A percentile compares a stretch with the other conserved stretches of the same genome.
phyloP scores from a whole-genome alignment of 148 eudicot species.

The Chenopodium suecicum region DNA sequence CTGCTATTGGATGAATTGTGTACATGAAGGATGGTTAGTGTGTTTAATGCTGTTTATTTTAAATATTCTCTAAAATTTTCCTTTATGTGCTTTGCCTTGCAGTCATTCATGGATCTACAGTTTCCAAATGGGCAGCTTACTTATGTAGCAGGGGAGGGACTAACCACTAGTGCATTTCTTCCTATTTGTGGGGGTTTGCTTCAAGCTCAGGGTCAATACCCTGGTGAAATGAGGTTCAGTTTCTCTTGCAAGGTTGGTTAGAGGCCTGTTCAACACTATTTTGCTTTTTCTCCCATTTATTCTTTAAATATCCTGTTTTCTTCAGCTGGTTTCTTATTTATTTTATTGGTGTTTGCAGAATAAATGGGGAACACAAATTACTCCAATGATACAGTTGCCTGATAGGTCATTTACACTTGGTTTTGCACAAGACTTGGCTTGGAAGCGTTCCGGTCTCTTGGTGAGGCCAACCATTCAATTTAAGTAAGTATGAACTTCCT shows the following conservation, averaged over 20 bases:
- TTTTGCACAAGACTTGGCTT: constrained; percentile 76
- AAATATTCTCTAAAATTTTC: constrained; percentile 22
- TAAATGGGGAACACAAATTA: constrained; percentile 82
- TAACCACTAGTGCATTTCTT: constrained; percentile 84
- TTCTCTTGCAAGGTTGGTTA: constrained; percentile 84
- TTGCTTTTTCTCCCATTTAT: neutral
- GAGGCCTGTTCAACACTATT: neutral
- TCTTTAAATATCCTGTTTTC: neutral
- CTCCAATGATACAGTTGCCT: constrained; percentile 86
- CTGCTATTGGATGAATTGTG: neutral
- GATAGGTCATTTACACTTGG: constrained; percentile 72
- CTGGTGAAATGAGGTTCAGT: constrained; percentile 93
- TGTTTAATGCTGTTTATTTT: neutral
- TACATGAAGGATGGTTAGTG: neutral
- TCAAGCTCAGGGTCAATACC: constrained; percentile 99
- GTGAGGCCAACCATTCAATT: constrained; percentile 82
- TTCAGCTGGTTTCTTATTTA: constrained; percentile 4
- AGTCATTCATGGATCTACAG: constrained; percentile 98
- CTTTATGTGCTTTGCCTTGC: constrained; percentile 26
- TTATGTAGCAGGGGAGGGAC: constrained; percentile 89
- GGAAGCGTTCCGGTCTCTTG: constrained; percentile 91
- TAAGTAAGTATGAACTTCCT: constrained; percentile 40
- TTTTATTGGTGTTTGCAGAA: constrained; percentile 46
- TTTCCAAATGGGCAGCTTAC: constrained; percentile 96
- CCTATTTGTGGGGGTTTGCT: constrained; percentile 85